Evolutionary conservation across 345 rosid genomes (phyloP).

Genomic region (Firmiana major): DNA sequence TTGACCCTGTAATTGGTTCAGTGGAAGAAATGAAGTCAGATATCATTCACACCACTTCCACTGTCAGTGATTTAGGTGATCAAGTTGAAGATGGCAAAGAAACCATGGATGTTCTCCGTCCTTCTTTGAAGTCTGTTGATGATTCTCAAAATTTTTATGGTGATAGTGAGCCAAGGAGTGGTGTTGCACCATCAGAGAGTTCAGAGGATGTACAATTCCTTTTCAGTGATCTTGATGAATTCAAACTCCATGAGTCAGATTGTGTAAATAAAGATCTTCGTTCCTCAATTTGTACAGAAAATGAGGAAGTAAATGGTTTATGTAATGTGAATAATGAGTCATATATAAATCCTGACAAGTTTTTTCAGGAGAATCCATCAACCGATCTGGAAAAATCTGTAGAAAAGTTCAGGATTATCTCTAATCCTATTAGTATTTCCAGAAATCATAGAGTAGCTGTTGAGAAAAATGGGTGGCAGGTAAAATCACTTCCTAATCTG

Average conservation of each 20-base stretch:
- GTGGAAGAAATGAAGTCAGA: conserved; percentile 24
- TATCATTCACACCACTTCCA: conserved; percentile 24
- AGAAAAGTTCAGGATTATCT: conserved; percentile 27
- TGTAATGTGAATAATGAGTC: conserved; percentile 19
- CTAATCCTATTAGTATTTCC: conserved; percentile 49
- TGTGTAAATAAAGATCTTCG: conserved; percentile 22
- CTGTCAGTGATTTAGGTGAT: conserved; percentile 22
- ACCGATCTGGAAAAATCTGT: conserved; percentile 26
- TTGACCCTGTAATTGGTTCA: conserved; percentile 23
- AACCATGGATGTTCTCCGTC: conserved; percentile 17
- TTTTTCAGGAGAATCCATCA: conserved; percentile 18
- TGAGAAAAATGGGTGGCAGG: conserved; percentile 38
- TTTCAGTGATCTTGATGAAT: conserved; percentile 58
- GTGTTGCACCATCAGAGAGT: conserved; percentile 35
- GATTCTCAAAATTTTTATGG: conserved; percentile 21
- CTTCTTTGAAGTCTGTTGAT: conserved; percentile 19
- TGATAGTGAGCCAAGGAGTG: conserved; percentile 28
- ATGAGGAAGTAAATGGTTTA: conserved; percentile 10
- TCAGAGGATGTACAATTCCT: conserved; percentile 69
- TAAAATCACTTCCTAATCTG: conserved; percentile 67
- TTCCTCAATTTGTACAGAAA: conserved; percentile 19
- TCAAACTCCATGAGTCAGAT: conserved; percentile 27
- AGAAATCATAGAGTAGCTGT: conserved; percentile 21
- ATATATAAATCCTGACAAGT: conserved; percentile 19
- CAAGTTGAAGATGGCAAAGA: conserved; percentile 26